Evolutionary conservation across 2,329 filamentous ascomycete species (phyloP).

Genomic region (Penicillium sp.): DNA sequence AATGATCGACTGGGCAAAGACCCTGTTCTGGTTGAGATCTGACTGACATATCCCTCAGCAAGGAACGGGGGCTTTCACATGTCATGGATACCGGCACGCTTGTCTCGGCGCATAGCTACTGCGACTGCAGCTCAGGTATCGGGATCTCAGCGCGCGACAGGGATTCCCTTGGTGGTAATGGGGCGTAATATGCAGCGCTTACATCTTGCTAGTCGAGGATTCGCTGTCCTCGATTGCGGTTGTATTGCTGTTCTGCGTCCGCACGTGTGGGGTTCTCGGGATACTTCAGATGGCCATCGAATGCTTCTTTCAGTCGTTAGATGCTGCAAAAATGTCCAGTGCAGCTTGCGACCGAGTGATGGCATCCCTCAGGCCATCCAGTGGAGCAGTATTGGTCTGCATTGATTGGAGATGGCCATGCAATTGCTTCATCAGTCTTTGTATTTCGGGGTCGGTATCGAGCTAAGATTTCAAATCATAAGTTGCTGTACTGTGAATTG

Average conservation of each 20-base stretch:
- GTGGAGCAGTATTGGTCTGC: constrained; percentile 41
- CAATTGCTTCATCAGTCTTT: constrained; percentile 39
- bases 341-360: constrained; percentile 40
- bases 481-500: not conserved
- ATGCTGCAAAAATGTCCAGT: constrained; percentile 29
- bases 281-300: not conserved
- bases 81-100: not conserved
- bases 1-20: not conserved
- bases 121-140: constrained; percentile 6
- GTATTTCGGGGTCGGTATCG: constrained; percentile 38
- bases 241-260: not conserved
- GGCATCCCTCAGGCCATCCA: constrained; percentile 38
- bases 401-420: constrained; percentile 47
- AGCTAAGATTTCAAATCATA: constrained; percentile 26
- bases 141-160: constrained; percentile 10
- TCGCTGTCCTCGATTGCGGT: not conserved
- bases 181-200: not conserved
- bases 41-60: not conserved
- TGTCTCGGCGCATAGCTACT: not conserved
- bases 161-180: not conserved
- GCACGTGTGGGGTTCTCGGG: not conserved
- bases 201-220: not conserved
- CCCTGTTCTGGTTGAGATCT: not conserved
- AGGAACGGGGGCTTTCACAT: not conserved
- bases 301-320: constrained; percentile 32